Conservation (phyloP, 768 basidiomycete genomes). For the Fomitopsis pulvina region DNA sequence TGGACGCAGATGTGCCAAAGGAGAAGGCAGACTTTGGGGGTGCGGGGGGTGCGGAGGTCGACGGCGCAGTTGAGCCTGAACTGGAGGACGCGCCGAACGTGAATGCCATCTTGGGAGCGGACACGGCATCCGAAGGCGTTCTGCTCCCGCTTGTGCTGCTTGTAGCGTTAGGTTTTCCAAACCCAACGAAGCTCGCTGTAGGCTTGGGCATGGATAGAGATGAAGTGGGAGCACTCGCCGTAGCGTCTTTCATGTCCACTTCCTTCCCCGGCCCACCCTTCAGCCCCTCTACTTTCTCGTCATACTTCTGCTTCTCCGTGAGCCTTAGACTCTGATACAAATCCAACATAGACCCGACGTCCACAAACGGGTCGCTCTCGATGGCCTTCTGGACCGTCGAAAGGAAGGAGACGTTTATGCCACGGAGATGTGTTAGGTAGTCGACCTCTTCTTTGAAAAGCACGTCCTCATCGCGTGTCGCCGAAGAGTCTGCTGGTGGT, state of each 20-base stretch:
- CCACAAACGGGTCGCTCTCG: constrained; percentile 65
- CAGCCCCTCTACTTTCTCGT: constrained; percentile 21
- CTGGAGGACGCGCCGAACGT: constrained; percentile 16
- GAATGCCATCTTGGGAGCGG: constrained; percentile 7
- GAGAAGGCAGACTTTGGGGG: constrained; percentile 26
- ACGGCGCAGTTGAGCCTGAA: background rate
- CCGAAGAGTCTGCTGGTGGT: constrained; percentile 1
- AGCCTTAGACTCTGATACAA: constrained; percentile 53
- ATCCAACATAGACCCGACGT: constrained; percentile 48
- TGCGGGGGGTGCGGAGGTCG: constrained; percentile 12
- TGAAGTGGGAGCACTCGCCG: background rate
- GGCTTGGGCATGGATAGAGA: constrained; percentile 28
- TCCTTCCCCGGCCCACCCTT: background rate
- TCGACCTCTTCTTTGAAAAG: constrained; percentile 33
- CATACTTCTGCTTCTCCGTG: constrained; percentile 50
- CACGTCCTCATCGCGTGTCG: constrained; percentile 17
- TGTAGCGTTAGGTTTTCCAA: constrained; percentile 20
- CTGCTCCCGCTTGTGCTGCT: background rate
- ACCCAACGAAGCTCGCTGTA: constrained; percentile 31
- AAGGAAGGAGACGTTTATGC: constrained; percentile 63
- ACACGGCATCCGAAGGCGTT: background rate
- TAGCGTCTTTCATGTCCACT: background rate
- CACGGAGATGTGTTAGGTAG: constrained; percentile 67
- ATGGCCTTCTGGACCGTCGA: constrained; percentile 51
- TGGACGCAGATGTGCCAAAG: too few species aligned